Evolutionary conservation across 108 stramenopile genomes (phyloP), one percentile per base, ranked within the genome.

Genomic region (Fistulifera pelliculosa): DNA sequence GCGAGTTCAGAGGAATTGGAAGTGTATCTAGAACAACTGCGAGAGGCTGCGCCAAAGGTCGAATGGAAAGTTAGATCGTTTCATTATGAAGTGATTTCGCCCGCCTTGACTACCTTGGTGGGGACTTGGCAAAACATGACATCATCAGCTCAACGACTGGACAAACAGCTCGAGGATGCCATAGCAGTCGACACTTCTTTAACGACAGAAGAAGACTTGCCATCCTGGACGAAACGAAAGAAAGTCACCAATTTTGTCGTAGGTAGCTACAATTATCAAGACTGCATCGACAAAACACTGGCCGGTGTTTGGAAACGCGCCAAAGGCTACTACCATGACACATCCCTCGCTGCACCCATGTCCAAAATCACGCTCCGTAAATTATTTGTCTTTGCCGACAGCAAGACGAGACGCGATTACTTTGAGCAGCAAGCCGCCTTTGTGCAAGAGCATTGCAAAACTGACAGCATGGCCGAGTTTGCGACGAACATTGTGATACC

Each of bases 381-480:
- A 56, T 41, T 88, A 41, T 52, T 92, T 5, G 74, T 88, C 3
- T 58, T 92, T 17, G 58, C 65, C 39, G 75, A 92, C 62, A 54
- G 38, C 49, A 57, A 71, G 41, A 61, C 90, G 4, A 28, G 87
- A 31, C 70, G 80, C 45, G 87, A 93, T 61, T 93, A 93, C 58
- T 84, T 93, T 62, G 68, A 76, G 19, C 90, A 93, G 57, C 90
- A 93, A 68, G 64, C 85, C 11, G 62, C 76, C 10, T 93, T 93
- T 72, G 73, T 88, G 0, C 72, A 69, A 22, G 27, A 71, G 40
- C 76, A 93, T 57, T 86, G 84, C 19, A 64, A 74, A 35, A 75
- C 69, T 22, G 90, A 93, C 55, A 73, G 81, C 21, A 65, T 71
- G 53, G 87, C 85, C 5, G 90, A 92, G 56, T 92, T 86, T 61